Percentiles rank a stretch among this genome's conserved stretches.
Conservation (phyloP, 1,139 yeast genomes). For the Geotrichum aggregatum region DNA sequence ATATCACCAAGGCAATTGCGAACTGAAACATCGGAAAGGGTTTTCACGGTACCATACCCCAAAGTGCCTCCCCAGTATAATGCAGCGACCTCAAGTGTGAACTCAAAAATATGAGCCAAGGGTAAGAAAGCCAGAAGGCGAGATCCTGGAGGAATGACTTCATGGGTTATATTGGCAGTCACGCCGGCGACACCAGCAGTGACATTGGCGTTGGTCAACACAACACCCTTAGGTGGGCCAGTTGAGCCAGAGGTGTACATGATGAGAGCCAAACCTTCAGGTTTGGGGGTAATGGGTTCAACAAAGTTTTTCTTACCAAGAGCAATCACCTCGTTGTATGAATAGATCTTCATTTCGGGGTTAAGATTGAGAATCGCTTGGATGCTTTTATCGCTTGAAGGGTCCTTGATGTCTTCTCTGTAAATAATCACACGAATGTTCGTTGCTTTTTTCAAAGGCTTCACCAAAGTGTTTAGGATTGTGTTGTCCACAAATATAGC, state of each 20-base stretch:
- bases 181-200: constrained; percentile 85
- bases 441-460: constrained; percentile 66
- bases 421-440: constrained; percentile 67
- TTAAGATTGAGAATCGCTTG: constrained; percentile 45
- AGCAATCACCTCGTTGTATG: constrained; percentile 61
- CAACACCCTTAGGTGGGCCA: constrained; percentile 97
- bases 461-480: constrained; percentile 59
- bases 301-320: constrained; percentile 54
- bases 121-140: constrained; percentile 86
- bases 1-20: constrained; percentile 86
- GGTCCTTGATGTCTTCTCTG: constrained; percentile 55
- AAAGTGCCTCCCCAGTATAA: constrained; percentile 87
- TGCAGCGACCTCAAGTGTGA: constrained; percentile 72
- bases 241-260: constrained; percentile 99
- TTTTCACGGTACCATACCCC: constrained; percentile 92
- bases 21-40: constrained; percentile 76
- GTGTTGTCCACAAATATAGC: constrained; percentile 82
- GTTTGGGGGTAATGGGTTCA: constrained; percentile 51
- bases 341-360: constrained; percentile 70
- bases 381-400: constrained; percentile 63
- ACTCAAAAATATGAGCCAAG: constrained; percentile 91
- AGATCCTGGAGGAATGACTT: constrained; percentile 52
- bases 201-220: constrained; percentile 70
- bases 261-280: constrained; percentile 80
- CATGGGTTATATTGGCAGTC: constrained; percentile 56